Conservation (phyloP, 164 flowering plant genomes). For the Litsea cubeba region DNA sequence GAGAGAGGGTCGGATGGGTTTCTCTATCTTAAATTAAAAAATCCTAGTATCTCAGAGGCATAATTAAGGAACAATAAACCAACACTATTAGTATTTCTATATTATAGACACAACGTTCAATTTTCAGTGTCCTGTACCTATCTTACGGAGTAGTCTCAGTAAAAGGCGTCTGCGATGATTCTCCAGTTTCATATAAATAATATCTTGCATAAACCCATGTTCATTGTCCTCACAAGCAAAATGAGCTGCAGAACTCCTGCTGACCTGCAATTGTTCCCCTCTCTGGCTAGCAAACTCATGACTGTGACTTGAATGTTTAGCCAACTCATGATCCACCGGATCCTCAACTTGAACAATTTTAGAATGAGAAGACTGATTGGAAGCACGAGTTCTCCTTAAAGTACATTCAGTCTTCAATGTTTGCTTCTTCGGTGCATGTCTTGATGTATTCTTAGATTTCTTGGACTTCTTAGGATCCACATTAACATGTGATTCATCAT, state of each 20-base stretch:
- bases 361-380: conserved; percentile 29
- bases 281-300: conserved; percentile 13
- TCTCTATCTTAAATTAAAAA: not conserved
- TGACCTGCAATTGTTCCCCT: not conserved
- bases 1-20: not conserved
- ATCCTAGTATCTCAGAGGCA: not conserved
- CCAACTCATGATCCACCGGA: conserved; percentile 6
- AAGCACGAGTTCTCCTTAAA: conserved; percentile 56
- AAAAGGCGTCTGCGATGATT: conserved; percentile 45
- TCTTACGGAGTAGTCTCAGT: conserved; percentile 23
- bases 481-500: conserved; percentile 18
- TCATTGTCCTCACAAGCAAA: conserved; percentile 23
- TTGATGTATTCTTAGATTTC: conserved; percentile 36
- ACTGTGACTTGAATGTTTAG: conserved; percentile 16
- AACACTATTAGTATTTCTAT: not conserved
- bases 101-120: not conserved
- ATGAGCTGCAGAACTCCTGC: conserved; percentile 5
- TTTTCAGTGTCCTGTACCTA: conserved; percentile 19
- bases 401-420: conserved; percentile 18
- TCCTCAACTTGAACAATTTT: conserved; percentile 13
- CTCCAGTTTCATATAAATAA: conserved; percentile 62
- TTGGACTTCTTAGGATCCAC: conserved; percentile 33
- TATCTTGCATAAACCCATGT: conserved; percentile 33
- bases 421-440: conserved; percentile 21
- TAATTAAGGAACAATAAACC: not conserved